A percentile compares a stretch with the other conserved stretches of the same genome.
phyloP scores from a whole-genome alignment of 352 stramenopile genomes.

The Phytophthora meadii region DNA sequence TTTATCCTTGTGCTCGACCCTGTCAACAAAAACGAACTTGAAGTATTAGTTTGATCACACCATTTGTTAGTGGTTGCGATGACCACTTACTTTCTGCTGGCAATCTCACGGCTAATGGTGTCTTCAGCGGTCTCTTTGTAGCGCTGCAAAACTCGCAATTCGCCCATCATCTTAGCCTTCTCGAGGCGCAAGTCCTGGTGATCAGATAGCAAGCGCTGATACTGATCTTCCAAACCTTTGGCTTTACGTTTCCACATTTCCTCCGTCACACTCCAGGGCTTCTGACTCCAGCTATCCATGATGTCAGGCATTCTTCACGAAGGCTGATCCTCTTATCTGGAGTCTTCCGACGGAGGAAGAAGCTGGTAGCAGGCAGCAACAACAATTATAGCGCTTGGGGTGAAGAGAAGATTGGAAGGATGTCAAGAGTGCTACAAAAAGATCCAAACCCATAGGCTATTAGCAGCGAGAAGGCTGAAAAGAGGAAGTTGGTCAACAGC shows the following conservation, averaged over 20 bases:
- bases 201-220: slow-evolving; percentile 67
- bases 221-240: slow-evolving; percentile 73
- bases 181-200: slow-evolving; percentile 76
- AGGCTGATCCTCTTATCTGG: neutral
- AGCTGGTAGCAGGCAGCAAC: slow-evolving; percentile 30
- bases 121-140: slow-evolving; percentile 81
- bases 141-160: slow-evolving; percentile 71
- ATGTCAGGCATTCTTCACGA: slow-evolving; percentile 45
- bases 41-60: neutral
- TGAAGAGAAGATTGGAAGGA: slow-evolving; percentile 11
- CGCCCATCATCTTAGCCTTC: slow-evolving; percentile 71
- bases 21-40: slow-evolving; percentile 9
- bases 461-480: slow-evolving; percentile 21
- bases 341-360: slow-evolving; percentile 10
- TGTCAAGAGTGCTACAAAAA: slow-evolving; percentile 32
- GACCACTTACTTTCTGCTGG: slow-evolving; percentile 53
- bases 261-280: slow-evolving; percentile 76
- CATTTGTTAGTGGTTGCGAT: too few relatives aligned
- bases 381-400: slow-evolving; percentile 34
- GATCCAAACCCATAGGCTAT: slow-evolving; percentile 21
- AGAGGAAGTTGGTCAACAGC: neutral
- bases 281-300: slow-evolving; percentile 60
- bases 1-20: slow-evolving; percentile 75
- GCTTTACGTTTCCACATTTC: slow-evolving; percentile 84
- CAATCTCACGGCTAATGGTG: slow-evolving; percentile 61